Evolutionary conservation across 768 basidiomycete species (phyloP).

Genomic region (Boletus sp.): DNA sequence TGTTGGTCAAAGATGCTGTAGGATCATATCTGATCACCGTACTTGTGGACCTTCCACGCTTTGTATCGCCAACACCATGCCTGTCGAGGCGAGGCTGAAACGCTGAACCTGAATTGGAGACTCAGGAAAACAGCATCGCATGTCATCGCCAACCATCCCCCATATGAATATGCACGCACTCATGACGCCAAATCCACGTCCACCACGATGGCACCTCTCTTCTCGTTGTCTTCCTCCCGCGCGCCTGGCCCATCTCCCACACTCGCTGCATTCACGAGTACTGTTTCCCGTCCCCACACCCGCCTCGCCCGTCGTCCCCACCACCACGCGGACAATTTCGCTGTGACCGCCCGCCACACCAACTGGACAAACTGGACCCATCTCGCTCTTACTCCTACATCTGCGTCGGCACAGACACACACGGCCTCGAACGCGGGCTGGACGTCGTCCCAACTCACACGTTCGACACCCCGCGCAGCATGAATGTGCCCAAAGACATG

Average conservation of each 20-base stretch:
- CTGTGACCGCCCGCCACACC: constrained; percentile 10
- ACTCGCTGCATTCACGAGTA: constrained; percentile 34
- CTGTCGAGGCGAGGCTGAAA: not conserved
- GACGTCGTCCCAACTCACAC: constrained; percentile 30
- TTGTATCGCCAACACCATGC: not conserved
- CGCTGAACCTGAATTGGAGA: not conserved
- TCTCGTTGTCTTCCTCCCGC: constrained; percentile 17
- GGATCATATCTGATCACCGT: not conserved
- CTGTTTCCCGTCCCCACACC: constrained; percentile 16
- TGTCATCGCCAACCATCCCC: not conserved
- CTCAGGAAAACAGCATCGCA: not conserved
- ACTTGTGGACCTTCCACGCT: not conserved
- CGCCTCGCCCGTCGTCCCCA: constrained; percentile 8
- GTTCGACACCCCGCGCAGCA: constrained; percentile 32
- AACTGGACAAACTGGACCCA: constrained; percentile 13
- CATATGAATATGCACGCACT: not conserved
- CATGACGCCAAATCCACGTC: constrained; percentile 16
- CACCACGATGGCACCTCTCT: constrained; percentile 28
- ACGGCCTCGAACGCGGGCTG: constrained; percentile 32
- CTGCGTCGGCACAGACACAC: constrained; percentile 5
- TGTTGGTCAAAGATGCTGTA: not conserved
- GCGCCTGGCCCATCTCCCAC: constrained; percentile 18
- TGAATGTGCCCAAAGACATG: constrained; percentile 46
- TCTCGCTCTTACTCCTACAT: constrained; percentile 9
- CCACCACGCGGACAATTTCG: constrained; percentile 3